phyloP scores from a whole-genome alignment of 495 filamentous ascomycete genomes.

The Cercophora sp. region DNA sequence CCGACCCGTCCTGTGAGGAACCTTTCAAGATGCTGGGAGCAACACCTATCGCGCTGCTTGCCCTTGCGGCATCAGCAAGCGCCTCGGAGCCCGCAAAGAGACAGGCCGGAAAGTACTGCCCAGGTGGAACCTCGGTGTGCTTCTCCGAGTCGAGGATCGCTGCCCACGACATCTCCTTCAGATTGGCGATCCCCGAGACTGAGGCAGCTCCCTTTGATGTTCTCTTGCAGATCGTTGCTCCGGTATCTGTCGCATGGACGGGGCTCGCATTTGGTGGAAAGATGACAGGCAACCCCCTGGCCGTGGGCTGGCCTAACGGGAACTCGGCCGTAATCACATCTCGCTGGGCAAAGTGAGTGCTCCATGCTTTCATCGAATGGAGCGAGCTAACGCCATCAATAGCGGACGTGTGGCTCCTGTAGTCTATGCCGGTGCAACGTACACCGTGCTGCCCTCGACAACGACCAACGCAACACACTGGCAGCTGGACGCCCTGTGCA shows the following conservation, averaged over 20 bases:
- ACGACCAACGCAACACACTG: conserved; percentile 45
- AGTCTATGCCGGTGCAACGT: conserved; percentile 38
- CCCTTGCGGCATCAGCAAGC: conserved; percentile 16
- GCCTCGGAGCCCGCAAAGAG: conserved; percentile 13
- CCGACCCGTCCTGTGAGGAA: neutral
- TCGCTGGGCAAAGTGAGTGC: conserved; percentile 38
- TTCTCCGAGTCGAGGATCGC: conserved; percentile 33
- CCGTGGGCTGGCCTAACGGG: conserved; percentile 39
- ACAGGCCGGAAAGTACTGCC: conserved; percentile 35
- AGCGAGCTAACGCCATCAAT: conserved; percentile 10
- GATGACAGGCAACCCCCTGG: conserved; percentile 48
- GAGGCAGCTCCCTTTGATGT: conserved; percentile 41
- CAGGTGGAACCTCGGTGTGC: conserved; percentile 35
- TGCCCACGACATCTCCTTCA: conserved; percentile 35
- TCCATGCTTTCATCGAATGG: neutral
- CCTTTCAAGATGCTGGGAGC: conserved; percentile 12
- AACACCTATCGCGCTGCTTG: conserved; percentile 14
- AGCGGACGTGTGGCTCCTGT: conserved; percentile 36
- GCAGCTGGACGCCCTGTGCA: conserved; percentile 44
- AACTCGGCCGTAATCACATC: conserved; percentile 37
- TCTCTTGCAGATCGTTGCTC: conserved; percentile 45
- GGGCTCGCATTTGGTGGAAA: conserved; percentile 47
- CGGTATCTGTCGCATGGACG: conserved; percentile 41
- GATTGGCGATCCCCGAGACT: conserved; percentile 47
- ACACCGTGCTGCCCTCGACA: conserved; percentile 42